Base-by-base conservation (phyloP, 2,329 filamentous ascomycete species). In the Fusarium secorum region DNA sequence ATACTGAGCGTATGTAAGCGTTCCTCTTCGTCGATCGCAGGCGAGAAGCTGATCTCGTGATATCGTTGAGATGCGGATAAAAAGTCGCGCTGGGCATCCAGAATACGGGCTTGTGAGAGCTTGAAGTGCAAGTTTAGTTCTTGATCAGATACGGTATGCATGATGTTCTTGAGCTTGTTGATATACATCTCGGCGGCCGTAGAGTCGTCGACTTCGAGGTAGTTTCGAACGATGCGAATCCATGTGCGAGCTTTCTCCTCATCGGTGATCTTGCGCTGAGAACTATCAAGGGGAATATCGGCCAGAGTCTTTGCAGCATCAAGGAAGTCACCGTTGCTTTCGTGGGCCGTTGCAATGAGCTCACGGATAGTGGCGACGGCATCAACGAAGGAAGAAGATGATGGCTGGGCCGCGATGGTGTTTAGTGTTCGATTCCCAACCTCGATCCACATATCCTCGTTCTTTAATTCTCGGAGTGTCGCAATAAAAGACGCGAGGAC, bases 161-260 rank as follows among this genome's bases (percentile, higher is more conserved):
- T 94, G 73, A 98, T 87, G 78, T 96, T 95, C 83, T 98, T 98
- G 81, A 97, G 92, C 81, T 95, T 95, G 86, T 98, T 98, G 76
- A 99, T 87, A 79, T 95, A 97, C 42, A 88, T 89, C 79, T 97
- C 94, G 44, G 96, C 96, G 38, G 88, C 87, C 3, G 91, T 94
- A 13, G 93, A 92, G 82, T 98, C 95, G 79, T 97, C 95, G 51
- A 95, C 93, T 83, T 99, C 95, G 68, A 99, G 88, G 79, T 96
- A 97, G 84, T 97, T 92, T 68, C 96, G 90, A 78, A 97, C 94
- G 78, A 99, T 97, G 66, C 95, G 93, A 74, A 98, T 92, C 93
- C 95, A 98, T 59, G 96, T 89, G 59, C 87, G 86, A 13, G 94
- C 93, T 81, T 94, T 95, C 74, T 95, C 92, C 75, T 93, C 89